Evolutionary conservation across 2,329 filamentous ascomycete genomes (phyloP).

Genomic region (Phaeoacremonium minimum): DNA sequence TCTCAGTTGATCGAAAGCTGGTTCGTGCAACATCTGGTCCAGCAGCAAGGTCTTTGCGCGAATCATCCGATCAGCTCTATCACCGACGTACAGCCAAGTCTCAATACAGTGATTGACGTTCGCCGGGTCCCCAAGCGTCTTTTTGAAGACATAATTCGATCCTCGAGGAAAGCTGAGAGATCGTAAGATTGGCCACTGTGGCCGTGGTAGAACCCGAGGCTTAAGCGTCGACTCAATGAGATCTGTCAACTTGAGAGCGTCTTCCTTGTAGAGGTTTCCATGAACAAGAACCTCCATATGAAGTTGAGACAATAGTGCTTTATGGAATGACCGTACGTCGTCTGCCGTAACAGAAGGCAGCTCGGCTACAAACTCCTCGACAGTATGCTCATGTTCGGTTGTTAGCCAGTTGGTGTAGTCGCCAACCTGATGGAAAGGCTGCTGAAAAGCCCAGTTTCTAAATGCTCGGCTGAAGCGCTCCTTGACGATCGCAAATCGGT

Average conservation of each 20-base stretch:
- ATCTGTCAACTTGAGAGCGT: conserved; percentile 80
- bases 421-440: conserved; percentile 84
- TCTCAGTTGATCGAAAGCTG: conserved; percentile 87
- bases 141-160: conserved; percentile 79
- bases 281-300: conserved; percentile 86
- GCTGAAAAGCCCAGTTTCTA: conserved; percentile 82
- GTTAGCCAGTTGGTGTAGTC: conserved; percentile 80
- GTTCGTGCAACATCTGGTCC: conserved; percentile 88
- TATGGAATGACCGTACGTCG: conserved; percentile 72
- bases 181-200: conserved; percentile 76
- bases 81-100: conserved; percentile 69
- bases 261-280: conserved; percentile 92
- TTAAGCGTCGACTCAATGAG: conserved; percentile 75
- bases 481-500: conserved; percentile 87
- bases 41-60: conserved; percentile 77
- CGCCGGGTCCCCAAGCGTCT: conserved; percentile 74
- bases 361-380: conserved; percentile 75
- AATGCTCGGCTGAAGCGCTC: conserved; percentile 74
- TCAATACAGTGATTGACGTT: conserved; percentile 89
- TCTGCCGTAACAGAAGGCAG: conserved; percentile 69
- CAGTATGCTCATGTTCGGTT: conserved; percentile 70
- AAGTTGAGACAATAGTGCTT: conserved; percentile 74
- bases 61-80: conserved; percentile 61
- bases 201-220: conserved; percentile 66
- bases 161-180: conserved; percentile 75